These are phyloP conservation scores for Leishmania guyanensis DNA, from an alignment of 208 protist species.

Conservation along the genomic window DNA sequence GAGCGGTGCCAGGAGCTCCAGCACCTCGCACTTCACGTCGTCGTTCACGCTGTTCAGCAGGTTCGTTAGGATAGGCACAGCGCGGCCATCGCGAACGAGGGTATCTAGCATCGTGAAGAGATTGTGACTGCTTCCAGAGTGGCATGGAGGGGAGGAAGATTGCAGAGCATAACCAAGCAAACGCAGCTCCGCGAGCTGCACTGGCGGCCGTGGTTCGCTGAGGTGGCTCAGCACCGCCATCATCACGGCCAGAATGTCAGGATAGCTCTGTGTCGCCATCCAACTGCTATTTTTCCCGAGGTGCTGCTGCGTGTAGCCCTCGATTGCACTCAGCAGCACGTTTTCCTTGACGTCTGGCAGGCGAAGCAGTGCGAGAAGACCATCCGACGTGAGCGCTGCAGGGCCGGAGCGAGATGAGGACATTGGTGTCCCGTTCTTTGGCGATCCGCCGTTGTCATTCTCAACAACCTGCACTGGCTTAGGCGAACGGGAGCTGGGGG, in stretches of 20 bases:
- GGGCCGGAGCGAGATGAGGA: conserved; percentile 13
- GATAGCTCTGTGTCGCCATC: conserved; percentile 36
- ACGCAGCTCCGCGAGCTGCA: conserved; percentile 76
- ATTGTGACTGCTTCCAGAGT: conserved; percentile 37
- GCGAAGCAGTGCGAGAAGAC: conserved; percentile 64
- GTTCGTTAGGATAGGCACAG: conserved; percentile 51
- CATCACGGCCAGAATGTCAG: conserved; percentile 54
- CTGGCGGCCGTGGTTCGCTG: conserved; percentile 68
- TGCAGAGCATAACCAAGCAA: conserved; percentile 70
- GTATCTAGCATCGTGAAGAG: conserved; percentile 43
- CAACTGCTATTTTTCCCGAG: conserved; percentile 43
- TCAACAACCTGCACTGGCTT: conserved; percentile 5
- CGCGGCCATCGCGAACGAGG: conserved; percentile 52
- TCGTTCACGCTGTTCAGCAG: conserved; percentile 92
- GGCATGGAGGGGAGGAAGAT: conserved; percentile 29
- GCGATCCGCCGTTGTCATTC: conserved; percentile 1
- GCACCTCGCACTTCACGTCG: conserved; percentile 88
- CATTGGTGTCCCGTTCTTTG: conserved; percentile 10
- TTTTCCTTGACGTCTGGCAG: conserved; percentile 82
- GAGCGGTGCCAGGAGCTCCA: conserved; percentile 76
- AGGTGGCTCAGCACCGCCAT: conserved; percentile 64
- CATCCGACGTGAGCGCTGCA: conserved; percentile 40
- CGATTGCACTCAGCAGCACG: conserved; percentile 72
- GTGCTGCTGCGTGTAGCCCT: conserved; percentile 64
- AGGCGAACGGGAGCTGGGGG: conserved; percentile 24